These are phyloP conservation scores for Botrytis squamosa DNA, from an alignment of 2,329 filamentous ascomycete species.

Conservation along the genomic window DNA sequence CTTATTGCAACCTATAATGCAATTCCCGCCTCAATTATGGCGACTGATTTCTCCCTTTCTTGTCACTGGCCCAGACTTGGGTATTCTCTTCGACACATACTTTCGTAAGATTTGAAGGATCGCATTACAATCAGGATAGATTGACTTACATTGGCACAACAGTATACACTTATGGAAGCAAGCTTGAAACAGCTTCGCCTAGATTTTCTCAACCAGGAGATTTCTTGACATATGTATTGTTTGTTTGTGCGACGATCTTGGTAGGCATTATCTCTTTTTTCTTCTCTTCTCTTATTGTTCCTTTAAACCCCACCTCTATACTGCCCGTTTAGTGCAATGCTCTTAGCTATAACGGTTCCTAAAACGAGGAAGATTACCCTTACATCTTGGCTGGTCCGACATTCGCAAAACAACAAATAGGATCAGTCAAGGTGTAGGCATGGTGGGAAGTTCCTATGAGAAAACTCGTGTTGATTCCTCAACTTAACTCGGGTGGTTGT, in stretches of 20 bases:
- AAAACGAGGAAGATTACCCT: constrained; percentile 59
- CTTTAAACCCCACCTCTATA: constrained; percentile 56
- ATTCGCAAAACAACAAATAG: constrained; percentile 53
- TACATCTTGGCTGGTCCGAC: constrained; percentile 51
- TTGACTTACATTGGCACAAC: constrained; percentile 28
- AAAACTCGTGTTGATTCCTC: constrained; percentile 47
- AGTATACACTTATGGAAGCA: constrained; percentile 67
- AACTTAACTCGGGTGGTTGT: constrained; percentile 41
- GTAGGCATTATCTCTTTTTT: constrained; percentile 50
- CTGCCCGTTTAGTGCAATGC: constrained; percentile 54
- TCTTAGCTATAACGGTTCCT: constrained; percentile 59
- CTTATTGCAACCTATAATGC: constrained; percentile 49
- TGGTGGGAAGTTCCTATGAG: constrained; percentile 55
- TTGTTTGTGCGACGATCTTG: constrained; percentile 59
- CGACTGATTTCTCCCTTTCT: constrained; percentile 41
- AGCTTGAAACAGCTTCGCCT: constrained; percentile 59
- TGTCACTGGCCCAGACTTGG: constrained; percentile 38
- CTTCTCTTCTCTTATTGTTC: constrained; percentile 22
- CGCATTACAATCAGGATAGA: constrained; percentile 20
- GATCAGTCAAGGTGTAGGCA: constrained; percentile 52
- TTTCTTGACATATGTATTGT: constrained; percentile 65
- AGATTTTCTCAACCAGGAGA: constrained; percentile 63
- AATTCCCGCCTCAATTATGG: constrained; percentile 46
- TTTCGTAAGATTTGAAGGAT: constrained; percentile 50
- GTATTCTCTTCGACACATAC: constrained; percentile 67